Conservation (phyloP, 2,329 filamentous ascomycete species). For the Cladosporium sp. region DNA sequence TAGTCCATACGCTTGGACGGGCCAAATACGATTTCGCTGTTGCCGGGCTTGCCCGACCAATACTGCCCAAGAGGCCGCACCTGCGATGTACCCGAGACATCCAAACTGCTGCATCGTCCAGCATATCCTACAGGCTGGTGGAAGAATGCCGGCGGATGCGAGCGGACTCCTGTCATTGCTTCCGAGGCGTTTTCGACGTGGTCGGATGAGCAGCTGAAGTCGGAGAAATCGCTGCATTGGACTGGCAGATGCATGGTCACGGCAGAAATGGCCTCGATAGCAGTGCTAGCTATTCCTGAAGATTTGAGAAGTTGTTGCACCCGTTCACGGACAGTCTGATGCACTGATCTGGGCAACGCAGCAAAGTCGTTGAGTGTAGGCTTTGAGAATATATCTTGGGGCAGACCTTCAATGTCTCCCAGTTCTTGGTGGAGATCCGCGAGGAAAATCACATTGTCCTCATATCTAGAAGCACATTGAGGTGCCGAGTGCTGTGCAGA, state of each 20-base stretch:
- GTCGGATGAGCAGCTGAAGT: slow-evolving; percentile 56
- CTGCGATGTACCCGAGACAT: slow-evolving; percentile 51
- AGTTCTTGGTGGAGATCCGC: slow-evolving; percentile 20
- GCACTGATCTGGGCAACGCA: slow-evolving; percentile 40
- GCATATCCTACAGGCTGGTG: slow-evolving; percentile 55
- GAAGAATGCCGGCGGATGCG: slow-evolving; percentile 49
- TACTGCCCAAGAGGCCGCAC: slow-evolving; percentile 51
- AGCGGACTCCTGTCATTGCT: slow-evolving; percentile 42
- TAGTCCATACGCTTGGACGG: slow-evolving; percentile 47
- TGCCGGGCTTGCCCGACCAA: slow-evolving; percentile 41
- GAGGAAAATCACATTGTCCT: slow-evolving; percentile 56
- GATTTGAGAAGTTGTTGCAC: slow-evolving; percentile 39
- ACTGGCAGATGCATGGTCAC: slow-evolving; percentile 58
- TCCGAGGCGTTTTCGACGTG: slow-evolving; percentile 53
- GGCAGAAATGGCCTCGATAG: slow-evolving; percentile 40
- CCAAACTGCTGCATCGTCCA: slow-evolving; percentile 56
- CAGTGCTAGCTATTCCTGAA: slow-evolving; percentile 27
- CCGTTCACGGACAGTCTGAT: slow-evolving; percentile 38
- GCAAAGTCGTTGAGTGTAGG: slow-evolving; percentile 52
- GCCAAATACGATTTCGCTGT: slow-evolving; percentile 52
- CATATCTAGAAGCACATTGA: slow-evolving; percentile 53
- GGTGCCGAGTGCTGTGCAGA: slow-evolving; percentile 39
- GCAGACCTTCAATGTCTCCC: slow-evolving; percentile 20
- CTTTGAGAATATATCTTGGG: slow-evolving; percentile 34
- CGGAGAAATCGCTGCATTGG: slow-evolving; percentile 56